These are phyloP conservation scores for Pythium brachiatum DNA, from an alignment of 352 stramenopile genomes.

Conservation along the genomic window DNA sequence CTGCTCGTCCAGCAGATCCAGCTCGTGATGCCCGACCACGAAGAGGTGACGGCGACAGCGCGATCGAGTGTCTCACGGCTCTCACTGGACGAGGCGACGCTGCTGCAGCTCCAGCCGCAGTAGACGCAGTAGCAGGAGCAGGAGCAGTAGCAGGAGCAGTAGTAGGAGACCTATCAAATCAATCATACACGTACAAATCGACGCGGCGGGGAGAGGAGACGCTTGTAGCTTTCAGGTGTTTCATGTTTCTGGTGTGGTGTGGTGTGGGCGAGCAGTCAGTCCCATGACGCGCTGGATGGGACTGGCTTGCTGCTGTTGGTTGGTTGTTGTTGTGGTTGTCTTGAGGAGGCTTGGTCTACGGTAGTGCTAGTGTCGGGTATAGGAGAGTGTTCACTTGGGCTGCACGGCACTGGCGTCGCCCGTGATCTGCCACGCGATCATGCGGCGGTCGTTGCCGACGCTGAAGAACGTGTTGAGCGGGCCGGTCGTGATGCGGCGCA, in stretches of 20 bases:
- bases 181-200: not conserved
- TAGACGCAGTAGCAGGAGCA: not conserved
- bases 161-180: not conserved
- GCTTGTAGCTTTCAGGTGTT: not conserved
- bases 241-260: not conserved
- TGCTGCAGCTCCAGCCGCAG: not conserved
- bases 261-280: not conserved
- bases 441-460: slow-evolving; percentile 72
- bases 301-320: not conserved
- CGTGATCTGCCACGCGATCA: slow-evolving; percentile 86
- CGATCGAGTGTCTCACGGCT: slow-evolving; percentile 25
- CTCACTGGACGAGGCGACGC: slow-evolving; percentile 22
- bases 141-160: not conserved
- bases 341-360: slow-evolving; percentile 1
- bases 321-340: too few relatives aligned
- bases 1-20: slow-evolving; percentile 51
- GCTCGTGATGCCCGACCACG: slow-evolving; percentile 46
- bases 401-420: slow-evolving; percentile 67
- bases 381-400: slow-evolving; percentile 36
- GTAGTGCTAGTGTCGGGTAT: not conserved
- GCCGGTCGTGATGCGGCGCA: slow-evolving; percentile 70
- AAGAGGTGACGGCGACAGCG: slow-evolving; percentile 38
- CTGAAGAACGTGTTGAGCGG: slow-evolving; percentile 84
- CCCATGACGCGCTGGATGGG: slow-evolving; percentile 4
- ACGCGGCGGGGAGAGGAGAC: too few relatives aligned